Conservation (phyloP, 2,329 filamentous ascomycete genomes). For the Neobulgaria alba region DNA sequence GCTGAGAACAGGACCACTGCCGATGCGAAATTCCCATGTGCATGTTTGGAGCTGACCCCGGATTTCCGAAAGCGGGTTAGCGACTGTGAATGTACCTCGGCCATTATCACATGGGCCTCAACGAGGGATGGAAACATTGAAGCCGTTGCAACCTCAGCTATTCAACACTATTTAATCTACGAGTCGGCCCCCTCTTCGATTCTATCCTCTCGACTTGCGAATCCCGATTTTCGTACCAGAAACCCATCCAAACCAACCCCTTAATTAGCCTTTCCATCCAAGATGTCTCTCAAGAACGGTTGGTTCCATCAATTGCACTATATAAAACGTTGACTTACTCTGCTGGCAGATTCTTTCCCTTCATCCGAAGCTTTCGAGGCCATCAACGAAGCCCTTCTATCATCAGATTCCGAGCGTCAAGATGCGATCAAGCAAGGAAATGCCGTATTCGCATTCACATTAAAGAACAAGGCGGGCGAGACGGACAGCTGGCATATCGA, state of each 20-base stretch:
- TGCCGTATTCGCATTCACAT: constrained; percentile 80
- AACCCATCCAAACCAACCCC: background rate
- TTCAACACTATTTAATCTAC: background rate
- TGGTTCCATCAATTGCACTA: constrained; percentile 15
- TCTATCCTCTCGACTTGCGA: background rate
- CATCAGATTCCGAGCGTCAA: constrained; percentile 66
- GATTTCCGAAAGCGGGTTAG: constrained; percentile 1
- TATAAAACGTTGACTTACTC: constrained; percentile 4
- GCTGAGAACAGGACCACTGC: no score
- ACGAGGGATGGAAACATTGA: background rate
- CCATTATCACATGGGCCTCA: constrained; percentile 5
- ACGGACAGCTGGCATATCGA: constrained; percentile 90
- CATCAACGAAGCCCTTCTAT: constrained; percentile 65
- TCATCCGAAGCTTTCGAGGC: constrained; percentile 85
- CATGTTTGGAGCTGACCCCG: background rate
- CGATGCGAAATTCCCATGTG: background rate
- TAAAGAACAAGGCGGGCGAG: constrained; percentile 80
- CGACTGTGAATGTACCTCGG: constrained; percentile 3
- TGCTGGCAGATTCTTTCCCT: constrained; percentile 64
- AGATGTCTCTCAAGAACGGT: constrained; percentile 70
- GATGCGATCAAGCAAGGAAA: constrained; percentile 83
- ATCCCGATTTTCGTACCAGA: background rate
- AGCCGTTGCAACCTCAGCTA: background rate
- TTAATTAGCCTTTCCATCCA: constrained; percentile 20
- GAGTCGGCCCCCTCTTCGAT: background rate